Percentiles rank a stretch among this genome's conserved stretches.
phyloP scores from a whole-genome alignment of 345 rosid species.

The Dovyalis caffra region DNA sequence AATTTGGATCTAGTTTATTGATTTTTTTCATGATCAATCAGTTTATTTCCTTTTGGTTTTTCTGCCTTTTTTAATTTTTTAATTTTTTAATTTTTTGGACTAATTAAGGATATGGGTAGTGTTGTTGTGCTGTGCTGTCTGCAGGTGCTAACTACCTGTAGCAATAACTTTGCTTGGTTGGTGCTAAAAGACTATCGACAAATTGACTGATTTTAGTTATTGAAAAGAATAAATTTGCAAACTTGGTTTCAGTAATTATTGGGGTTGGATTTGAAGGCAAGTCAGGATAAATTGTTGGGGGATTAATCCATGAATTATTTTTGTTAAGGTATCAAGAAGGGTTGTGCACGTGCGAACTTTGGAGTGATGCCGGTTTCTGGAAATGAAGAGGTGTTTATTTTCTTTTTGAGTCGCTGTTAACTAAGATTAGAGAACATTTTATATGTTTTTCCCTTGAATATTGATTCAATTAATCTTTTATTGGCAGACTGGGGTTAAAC shows the following conservation, averaged over 20 bases:
- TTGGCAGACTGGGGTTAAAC: conserved; percentile 52
- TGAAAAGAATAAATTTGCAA: neutral
- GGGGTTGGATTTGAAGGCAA: conserved; percentile 5
- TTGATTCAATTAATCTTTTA: conserved; percentile 30
- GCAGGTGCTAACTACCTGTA: conserved; percentile 10
- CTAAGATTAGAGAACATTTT: conserved; percentile 10
- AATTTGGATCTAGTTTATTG: neutral
- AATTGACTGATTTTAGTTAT: neutral
- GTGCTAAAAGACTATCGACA: neutral
- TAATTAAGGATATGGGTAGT: neutral
- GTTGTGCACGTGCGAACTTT: conserved; percentile 14
- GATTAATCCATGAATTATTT: conserved; percentile 3
- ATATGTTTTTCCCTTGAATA: conserved; percentile 12
- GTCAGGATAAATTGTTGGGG: neutral
- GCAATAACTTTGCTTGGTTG: neutral
- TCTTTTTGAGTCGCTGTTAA: conserved; percentile 7
- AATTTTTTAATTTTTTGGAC: neutral
- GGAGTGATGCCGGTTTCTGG: conserved; percentile 47
- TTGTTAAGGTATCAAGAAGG: conserved; percentile 20
- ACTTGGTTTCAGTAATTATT: neutral
- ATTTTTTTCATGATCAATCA: neutral
- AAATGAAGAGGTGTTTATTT: conserved; percentile 55
- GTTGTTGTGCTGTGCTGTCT: neutral
- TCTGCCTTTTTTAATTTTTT: neutral
- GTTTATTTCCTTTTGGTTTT: neutral